Percentiles rank a stretch among this genome's conserved stretches.
phyloP scores from a whole-genome alignment of 805 yeast genomes.

The Millerago galiae region DNA sequence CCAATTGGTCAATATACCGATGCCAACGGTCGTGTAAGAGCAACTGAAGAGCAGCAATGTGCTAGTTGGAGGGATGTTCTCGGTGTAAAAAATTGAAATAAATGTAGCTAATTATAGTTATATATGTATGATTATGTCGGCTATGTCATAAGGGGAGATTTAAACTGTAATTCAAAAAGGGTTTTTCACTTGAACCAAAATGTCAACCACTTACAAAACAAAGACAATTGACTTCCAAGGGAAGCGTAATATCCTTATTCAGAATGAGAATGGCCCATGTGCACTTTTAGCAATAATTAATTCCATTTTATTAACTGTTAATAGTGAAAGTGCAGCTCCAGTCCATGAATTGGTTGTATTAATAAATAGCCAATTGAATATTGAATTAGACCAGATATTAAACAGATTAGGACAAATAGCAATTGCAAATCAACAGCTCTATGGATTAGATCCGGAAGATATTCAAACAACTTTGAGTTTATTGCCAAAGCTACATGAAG shows the following conservation, averaged over 20 bases:
- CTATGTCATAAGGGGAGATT: background rate
- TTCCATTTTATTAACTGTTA: slow-evolving; percentile 50
- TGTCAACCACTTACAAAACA: slow-evolving; percentile 10
- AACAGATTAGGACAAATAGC: slow-evolving; percentile 45
- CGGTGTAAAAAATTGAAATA: too few relatives aligned
- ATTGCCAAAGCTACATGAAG: slow-evolving; percentile 62
- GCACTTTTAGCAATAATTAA: slow-evolving; percentile 76
- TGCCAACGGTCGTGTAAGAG: slow-evolving; percentile 20
- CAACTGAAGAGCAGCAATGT: slow-evolving; percentile 15
- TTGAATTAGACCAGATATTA: slow-evolving; percentile 37
- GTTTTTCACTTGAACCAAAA: background rate
- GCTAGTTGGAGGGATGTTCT: slow-evolving; percentile 10
- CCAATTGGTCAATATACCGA: slow-evolving; percentile 21
- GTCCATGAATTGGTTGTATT: slow-evolving; percentile 25
- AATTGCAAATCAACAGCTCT: slow-evolving; percentile 25
- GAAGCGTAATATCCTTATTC: slow-evolving; percentile 51
- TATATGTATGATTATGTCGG: slow-evolving; percentile 1
- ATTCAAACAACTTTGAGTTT: slow-evolving; percentile 40
- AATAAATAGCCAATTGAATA: slow-evolving; percentile 25
- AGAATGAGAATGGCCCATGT: slow-evolving; percentile 83
- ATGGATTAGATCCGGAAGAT: slow-evolving; percentile 25
- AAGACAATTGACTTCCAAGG: slow-evolving; percentile 20
- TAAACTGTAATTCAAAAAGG: too few relatives aligned
- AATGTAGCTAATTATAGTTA: too few relatives aligned
- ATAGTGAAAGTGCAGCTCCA: slow-evolving; percentile 18